phyloP scores from a whole-genome alignment of 208 protist genomes.

The Trypanosoma vivax region DNA sequence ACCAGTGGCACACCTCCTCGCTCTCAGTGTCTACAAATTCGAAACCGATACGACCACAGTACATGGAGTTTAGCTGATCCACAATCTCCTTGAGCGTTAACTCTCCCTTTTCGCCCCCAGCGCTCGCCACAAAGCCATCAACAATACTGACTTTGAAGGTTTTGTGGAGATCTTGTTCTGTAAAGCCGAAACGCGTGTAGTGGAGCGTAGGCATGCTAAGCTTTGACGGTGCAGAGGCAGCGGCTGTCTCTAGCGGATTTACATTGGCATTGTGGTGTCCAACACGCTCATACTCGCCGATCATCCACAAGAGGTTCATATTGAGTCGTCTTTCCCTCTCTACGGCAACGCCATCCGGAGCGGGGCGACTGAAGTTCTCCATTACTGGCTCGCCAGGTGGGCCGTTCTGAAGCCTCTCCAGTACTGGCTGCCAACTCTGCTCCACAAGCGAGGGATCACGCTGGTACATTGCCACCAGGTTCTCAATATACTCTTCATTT shows the following conservation, averaged over 20 bases:
- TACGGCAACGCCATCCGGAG: constrained; percentile 40
- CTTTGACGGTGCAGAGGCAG: constrained; percentile 12
- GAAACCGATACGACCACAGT: constrained; percentile 90
- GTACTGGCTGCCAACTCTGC: constrained; percentile 71
- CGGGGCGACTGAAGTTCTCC: constrained; percentile 66
- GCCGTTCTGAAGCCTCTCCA: constrained; percentile 54
- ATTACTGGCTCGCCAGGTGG: constrained; percentile 56
- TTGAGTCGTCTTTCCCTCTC: constrained; percentile 83
- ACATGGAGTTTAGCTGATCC: constrained; percentile 66
- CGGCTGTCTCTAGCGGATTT: constrained; percentile 51
- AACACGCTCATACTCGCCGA: constrained; percentile 79
- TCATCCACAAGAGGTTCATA: constrained; percentile 88
- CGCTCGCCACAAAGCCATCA: constrained; percentile 63
- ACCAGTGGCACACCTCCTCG: constrained; percentile 93
- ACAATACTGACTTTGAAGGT: constrained; percentile 81
- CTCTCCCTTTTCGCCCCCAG: constrained; percentile 59
- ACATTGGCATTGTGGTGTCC: constrained; percentile 79
- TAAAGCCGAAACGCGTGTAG: constrained; percentile 75
- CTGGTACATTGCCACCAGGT: constrained; percentile 71
- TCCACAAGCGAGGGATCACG: constrained; percentile 65
- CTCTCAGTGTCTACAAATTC: constrained; percentile 96
- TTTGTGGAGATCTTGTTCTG: constrained; percentile 56
- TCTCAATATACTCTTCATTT: constrained; percentile 77
- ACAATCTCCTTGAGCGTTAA: constrained; percentile 79
- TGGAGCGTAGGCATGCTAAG: constrained; percentile 37